These are phyloP conservation scores for Brassica balearica DNA, from an alignment of 441 rosid genomes.

Conservation along the genomic window DNA sequence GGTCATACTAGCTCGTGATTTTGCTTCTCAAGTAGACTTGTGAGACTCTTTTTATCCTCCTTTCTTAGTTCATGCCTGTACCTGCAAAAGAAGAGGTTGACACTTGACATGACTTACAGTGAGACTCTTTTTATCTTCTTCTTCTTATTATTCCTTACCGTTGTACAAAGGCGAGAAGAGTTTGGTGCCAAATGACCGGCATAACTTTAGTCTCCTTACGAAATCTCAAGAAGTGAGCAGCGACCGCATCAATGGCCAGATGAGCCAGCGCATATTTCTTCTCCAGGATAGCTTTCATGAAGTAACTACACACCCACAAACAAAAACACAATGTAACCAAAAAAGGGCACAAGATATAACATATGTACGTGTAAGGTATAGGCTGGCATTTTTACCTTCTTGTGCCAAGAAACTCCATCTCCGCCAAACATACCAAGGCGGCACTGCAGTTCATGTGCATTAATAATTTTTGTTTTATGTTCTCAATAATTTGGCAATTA, in stretches of 20 bases:
- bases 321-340: constrained; percentile 12
- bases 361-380: neutral
- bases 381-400: constrained; percentile 60
- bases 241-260: constrained; percentile 68
- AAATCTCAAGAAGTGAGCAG: constrained; percentile 71
- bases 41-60: constrained; percentile 75
- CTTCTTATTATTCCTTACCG: constrained; percentile 43
- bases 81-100: constrained; percentile 44
- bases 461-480: constrained; percentile 15
- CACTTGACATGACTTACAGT: neutral
- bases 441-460: constrained; percentile 55
- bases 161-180: constrained; percentile 78
- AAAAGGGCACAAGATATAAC: neutral
- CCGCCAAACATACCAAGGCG: constrained; percentile 72
- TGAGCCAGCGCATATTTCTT: constrained; percentile 78
- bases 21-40: constrained; percentile 59
- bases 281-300: constrained; percentile 80
- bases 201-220: constrained; percentile 60
- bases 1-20: constrained; percentile 66
- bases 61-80: constrained; percentile 72
- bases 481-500: neutral
- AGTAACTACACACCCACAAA: constrained; percentile 53
- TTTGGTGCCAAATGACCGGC: constrained; percentile 88
- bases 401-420: constrained; percentile 72
- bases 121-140: neutral